Percentiles rank a stretch among this genome's conserved stretches.
These are phyloP conservation scores for Orbilia brochopaga DNA, from an alignment of 2,329 filamentous ascomycete species.

Conservation along the genomic window DNA sequence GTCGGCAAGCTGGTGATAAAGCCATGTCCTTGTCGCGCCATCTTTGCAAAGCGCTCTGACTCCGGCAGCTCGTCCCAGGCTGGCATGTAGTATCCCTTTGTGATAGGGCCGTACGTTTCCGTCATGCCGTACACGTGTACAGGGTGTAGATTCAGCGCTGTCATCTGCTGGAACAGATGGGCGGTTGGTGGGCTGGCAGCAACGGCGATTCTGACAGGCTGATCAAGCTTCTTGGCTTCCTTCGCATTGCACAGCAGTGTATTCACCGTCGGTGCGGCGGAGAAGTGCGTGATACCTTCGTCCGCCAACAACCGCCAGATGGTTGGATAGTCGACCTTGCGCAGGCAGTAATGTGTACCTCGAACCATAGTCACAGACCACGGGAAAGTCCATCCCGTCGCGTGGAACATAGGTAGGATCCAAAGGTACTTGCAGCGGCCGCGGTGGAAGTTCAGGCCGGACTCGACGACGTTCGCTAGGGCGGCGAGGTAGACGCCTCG, in stretches of 20 bases:
- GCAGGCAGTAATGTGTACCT: constrained; percentile 91
- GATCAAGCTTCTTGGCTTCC: constrained; percentile 72
- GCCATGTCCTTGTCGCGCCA: constrained; percentile 87
- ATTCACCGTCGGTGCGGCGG: constrained; percentile 94
- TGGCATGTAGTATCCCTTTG: constrained; percentile 87
- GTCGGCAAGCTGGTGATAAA: constrained; percentile 75
- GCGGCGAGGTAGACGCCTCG: constrained; percentile 84
- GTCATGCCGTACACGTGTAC: constrained; percentile 91
- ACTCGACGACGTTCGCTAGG: constrained; percentile 85
- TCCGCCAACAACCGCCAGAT: constrained; percentile 90
- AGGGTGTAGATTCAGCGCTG: constrained; percentile 79
- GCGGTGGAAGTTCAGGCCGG: constrained; percentile 73
- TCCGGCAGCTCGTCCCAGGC: constrained; percentile 76
- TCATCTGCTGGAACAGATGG: constrained; percentile 93
- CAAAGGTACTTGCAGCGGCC: constrained; percentile 82
- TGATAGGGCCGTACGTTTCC: constrained; percentile 71
- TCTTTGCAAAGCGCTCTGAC: constrained; percentile 81
- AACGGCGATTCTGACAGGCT: constrained; percentile 83
- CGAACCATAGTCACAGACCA: constrained; percentile 92
- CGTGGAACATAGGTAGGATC: constrained; percentile 74
- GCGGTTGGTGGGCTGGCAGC: constrained; percentile 89
- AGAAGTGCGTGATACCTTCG: constrained; percentile 90
- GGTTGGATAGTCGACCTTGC: constrained; percentile 91
- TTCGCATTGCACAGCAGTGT: constrained; percentile 83
- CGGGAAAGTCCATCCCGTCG: constrained; percentile 80